Conservation (phyloP, 805 yeast species). For the Teunomyces aglyptinius region DNA sequence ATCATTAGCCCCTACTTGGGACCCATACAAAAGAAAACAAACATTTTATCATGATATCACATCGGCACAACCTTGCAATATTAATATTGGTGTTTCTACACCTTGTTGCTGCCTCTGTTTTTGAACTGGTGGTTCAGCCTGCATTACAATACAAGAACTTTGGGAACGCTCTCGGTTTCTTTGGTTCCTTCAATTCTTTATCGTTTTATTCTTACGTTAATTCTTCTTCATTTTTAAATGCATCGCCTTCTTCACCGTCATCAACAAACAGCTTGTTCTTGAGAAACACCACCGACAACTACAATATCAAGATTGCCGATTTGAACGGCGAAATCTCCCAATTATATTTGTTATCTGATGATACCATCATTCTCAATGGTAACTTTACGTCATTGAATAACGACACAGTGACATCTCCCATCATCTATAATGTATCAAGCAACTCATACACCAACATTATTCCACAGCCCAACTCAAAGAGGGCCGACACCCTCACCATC, state of each 20-base stretch:
- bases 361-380: slow-evolving; percentile 34
- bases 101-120: not conserved
- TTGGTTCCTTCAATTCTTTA: slow-evolving; percentile 30
- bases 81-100: slow-evolving; percentile 4
- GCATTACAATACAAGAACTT: slow-evolving; percentile 20
- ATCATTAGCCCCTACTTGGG: not conserved
- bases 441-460: slow-evolving; percentile 23
- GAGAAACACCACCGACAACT: slow-evolving; percentile 18
- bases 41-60: not conserved
- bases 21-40: too few species aligned
- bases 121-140: slow-evolving; percentile 15
- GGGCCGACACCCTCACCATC: slow-evolving; percentile 15
- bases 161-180: slow-evolving; percentile 31
- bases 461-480: slow-evolving; percentile 10
- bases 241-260: slow-evolving; percentile 1
- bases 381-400: slow-evolving; percentile 34
- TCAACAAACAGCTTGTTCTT: slow-evolving; percentile 18
- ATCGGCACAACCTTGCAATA: not conserved
- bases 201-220: slow-evolving; percentile 27
- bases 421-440: slow-evolving; percentile 33
- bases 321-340: slow-evolving; percentile 31
- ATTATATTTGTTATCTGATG: slow-evolving; percentile 23
- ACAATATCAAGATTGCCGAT: slow-evolving; percentile 23
- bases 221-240: slow-evolving; percentile 21
- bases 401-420: slow-evolving; percentile 26